phyloP scores from a whole-genome alignment of 2,329 filamentous ascomycete species.

The Camillea tinctor region DNA sequence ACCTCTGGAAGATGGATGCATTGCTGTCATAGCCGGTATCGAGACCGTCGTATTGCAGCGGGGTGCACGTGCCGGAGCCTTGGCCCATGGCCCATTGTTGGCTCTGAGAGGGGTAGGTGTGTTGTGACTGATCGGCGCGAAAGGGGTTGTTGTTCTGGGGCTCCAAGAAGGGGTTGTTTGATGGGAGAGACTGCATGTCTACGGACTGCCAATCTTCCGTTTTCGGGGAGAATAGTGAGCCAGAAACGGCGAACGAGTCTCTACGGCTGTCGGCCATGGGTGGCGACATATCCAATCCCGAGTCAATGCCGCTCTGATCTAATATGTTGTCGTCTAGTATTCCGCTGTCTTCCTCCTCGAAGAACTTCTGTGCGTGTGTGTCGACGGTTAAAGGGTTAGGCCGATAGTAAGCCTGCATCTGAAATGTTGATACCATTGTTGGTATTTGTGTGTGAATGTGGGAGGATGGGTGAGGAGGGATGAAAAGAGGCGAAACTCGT shows the following conservation, averaged over 20 bases:
- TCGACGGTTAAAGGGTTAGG: conserved; percentile 51
- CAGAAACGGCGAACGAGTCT: conserved; percentile 60
- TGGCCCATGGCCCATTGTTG: conserved; percentile 63
- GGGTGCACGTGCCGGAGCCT: conserved; percentile 70
- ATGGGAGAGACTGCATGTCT: conserved; percentile 63
- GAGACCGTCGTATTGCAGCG: conserved; percentile 68
- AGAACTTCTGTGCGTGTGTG: conserved; percentile 54
- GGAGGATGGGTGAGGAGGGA: neutral
- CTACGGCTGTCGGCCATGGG: conserved; percentile 61
- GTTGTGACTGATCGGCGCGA: conserved; percentile 56
- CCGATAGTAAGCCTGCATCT: conserved; percentile 53
- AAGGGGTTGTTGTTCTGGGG: conserved; percentile 64
- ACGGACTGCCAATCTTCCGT: conserved; percentile 63
- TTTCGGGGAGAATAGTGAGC: conserved; percentile 63
- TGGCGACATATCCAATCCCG: conserved; percentile 62
- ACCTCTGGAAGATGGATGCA: conserved; percentile 51
- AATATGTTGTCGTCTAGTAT: conserved; percentile 61
- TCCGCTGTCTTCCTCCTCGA: conserved; percentile 60
- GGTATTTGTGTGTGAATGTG: conserved; percentile 19
- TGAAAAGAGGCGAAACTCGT: conserved; percentile 6
- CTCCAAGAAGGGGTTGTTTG: conserved; percentile 63
- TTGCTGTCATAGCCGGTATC: conserved; percentile 54
- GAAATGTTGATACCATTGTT: conserved; percentile 52
- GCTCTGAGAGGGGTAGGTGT: conserved; percentile 40
- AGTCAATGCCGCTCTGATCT: conserved; percentile 59